phyloP scores from a whole-genome alignment of 1,284 basidiomycete genomes.

The Sanghuangporus sanghuang region DNA sequence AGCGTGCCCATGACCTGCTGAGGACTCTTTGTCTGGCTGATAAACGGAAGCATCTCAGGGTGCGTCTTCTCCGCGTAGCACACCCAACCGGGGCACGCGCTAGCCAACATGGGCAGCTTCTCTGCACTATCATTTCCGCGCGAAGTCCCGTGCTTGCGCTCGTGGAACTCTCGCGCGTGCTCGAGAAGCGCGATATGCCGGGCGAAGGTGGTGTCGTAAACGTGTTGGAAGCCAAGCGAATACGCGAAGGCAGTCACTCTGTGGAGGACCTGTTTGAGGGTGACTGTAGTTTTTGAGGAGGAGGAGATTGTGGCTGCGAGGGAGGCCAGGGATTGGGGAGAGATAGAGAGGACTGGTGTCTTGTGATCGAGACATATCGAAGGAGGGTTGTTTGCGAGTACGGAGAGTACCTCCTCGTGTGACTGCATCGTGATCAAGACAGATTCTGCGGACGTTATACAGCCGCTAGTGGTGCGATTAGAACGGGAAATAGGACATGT shows the following conservation, averaged over 20 bases:
- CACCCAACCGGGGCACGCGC: slow-evolving; percentile 98
- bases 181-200: slow-evolving; percentile 84
- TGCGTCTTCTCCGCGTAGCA: slow-evolving; percentile 99
- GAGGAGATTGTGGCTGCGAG: slow-evolving; percentile 69
- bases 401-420: slow-evolving; percentile 84
- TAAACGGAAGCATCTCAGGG: slow-evolving; percentile 87
- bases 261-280: slow-evolving; percentile 57
- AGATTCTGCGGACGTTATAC: slow-evolving; percentile 97
- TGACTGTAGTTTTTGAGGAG: slow-evolving; percentile 41
- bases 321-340: slow-evolving; percentile 91
- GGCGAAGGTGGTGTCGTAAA: slow-evolving; percentile 94
- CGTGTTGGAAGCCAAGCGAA: slow-evolving; percentile 65
- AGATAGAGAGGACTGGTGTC: slow-evolving; percentile 78
- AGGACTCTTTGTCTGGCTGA: slow-evolving; percentile 85
- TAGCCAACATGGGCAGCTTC: slow-evolving; percentile 84
- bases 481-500: neutral
- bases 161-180: slow-evolving; percentile 77
- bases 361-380: slow-evolving; percentile 38
- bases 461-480: slow-evolving; percentile 60
- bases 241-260: slow-evolving; percentile 62
- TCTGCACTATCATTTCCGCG: slow-evolving; percentile 22
- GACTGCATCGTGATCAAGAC: slow-evolving; percentile 97
- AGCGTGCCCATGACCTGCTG: slow-evolving; percentile 94
- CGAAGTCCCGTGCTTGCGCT: slow-evolving; percentile 38
- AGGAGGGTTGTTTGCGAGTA: slow-evolving; percentile 56